Evolutionary conservation across 2,329 filamentous ascomycete species (phyloP).

Genomic region (Blumeriella jaapii): DNA sequence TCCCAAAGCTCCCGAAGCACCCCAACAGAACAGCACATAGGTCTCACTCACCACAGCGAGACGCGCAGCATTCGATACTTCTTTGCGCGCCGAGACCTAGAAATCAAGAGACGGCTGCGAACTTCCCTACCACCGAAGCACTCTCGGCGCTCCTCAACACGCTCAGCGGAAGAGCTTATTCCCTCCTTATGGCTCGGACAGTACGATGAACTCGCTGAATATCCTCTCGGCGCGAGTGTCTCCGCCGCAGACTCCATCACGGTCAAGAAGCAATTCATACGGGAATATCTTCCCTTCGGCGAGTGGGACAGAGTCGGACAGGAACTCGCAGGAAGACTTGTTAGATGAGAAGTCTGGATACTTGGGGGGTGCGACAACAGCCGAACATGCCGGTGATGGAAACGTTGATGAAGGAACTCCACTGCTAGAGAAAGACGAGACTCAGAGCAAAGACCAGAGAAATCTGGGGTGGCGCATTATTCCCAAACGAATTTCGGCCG

Average conservation of each 20-base stretch:
- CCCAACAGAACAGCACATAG: no score
- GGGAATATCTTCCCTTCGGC: constrained; percentile 28
- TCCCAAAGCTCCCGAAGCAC: constrained; percentile 1
- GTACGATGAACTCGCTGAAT: constrained; percentile 92
- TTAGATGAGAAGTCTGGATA: constrained; percentile 31
- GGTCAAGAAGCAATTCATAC: constrained; percentile 50
- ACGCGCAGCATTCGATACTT: constrained; percentile 1
- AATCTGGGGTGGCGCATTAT: constrained; percentile 41
- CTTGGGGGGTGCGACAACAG: constrained; percentile 29
- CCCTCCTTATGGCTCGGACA: constrained; percentile 38
- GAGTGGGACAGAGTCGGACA: constrained; percentile 18
- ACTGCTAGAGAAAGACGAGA: constrained; percentile 38
- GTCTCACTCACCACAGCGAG: constrained; percentile 1
- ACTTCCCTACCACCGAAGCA: constrained; percentile 2
- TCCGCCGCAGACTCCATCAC: constrained; percentile 42
- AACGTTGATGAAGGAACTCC: constrained; percentile 55
- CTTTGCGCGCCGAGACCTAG: not conserved
- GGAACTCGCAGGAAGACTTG: constrained; percentile 29
- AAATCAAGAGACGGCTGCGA: not conserved
- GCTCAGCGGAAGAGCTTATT: constrained; percentile 3
- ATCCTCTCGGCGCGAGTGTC: constrained; percentile 79
- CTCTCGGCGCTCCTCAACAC: constrained; percentile 3
- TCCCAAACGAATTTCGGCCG: constrained; percentile 58
- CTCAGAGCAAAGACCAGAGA: constrained; percentile 27
- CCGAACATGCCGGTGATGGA: constrained; percentile 19